Percentiles rank a stretch among this genome's conserved stretches.
Conservation (phyloP, 2,329 filamentous ascomycete species). For the Ophiostoma montium region DNA sequence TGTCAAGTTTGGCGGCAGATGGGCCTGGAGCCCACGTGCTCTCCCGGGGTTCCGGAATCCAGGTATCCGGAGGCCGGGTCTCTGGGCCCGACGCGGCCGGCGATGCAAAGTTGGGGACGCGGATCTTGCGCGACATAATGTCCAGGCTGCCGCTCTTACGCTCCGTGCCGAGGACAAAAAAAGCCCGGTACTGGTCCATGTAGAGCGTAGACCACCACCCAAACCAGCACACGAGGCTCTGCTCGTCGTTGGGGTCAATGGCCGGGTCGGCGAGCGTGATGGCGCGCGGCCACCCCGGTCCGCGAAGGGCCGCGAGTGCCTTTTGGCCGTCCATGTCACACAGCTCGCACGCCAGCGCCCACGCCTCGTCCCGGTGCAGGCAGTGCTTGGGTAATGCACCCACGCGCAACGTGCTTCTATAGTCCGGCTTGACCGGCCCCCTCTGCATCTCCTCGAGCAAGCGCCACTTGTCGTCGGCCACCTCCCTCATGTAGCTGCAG, state of each 20-base stretch:
- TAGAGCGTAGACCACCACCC: slow-evolving; percentile 40
- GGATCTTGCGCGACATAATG: slow-evolving; percentile 14
- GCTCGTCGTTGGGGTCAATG: slow-evolving; percentile 45
- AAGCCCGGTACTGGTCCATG: slow-evolving; percentile 37
- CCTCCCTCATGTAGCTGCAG: slow-evolving; percentile 18
- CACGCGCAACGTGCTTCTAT: neutral
- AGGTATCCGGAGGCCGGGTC: too few species aligned
- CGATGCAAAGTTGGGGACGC: neutral
- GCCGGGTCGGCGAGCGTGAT: slow-evolving; percentile 31
- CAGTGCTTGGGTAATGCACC: neutral
- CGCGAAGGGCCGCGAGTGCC: neutral
- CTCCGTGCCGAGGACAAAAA: slow-evolving; percentile 38
- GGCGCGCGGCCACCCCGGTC: slow-evolving; percentile 13
- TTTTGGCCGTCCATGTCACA: neutral
- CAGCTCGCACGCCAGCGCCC: neutral
- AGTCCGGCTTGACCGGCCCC: neutral
- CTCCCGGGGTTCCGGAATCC: too few species aligned
- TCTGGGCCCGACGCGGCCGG: neutral
- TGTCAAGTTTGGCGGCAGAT: too few species aligned
- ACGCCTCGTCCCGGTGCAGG: neutral
- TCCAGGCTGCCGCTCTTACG: neutral
- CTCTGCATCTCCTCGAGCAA: neutral
- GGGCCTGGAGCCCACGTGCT: too few species aligned
- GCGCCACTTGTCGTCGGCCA: neutral
- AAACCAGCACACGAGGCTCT: slow-evolving; percentile 49